Conservation (phyloP, 805 yeast species). For the Wickerhamiella alocasiicola region DNA sequence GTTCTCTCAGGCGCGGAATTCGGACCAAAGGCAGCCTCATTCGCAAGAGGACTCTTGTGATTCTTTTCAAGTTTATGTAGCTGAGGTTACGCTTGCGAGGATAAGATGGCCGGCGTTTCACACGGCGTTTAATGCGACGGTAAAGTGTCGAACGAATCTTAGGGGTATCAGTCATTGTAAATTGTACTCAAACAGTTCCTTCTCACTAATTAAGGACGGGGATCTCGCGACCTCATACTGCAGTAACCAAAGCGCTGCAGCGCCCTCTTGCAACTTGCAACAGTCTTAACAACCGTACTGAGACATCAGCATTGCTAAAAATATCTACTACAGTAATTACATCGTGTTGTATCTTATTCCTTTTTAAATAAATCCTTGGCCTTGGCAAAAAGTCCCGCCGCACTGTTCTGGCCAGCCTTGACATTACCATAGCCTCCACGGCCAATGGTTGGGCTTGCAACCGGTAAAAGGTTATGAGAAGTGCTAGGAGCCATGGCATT, state of each 20-base stretch:
- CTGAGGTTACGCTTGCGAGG: no score
- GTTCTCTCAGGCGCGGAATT: no score
- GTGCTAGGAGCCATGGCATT: conserved; percentile 59
- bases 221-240: not conserved
- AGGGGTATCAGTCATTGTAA: not conserved
- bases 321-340: not conserved
- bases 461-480: conserved; percentile 38
- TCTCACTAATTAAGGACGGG: conserved; percentile 15
- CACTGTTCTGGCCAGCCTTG: conserved; percentile 28
- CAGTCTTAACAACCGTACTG: not conserved
- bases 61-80: no score
- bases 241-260: no score
- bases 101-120: no score
- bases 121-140: not conserved
- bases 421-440: conserved; percentile 59
- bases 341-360: not conserved
- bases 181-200: conserved; percentile 28
- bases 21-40: no score
- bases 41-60: no score
- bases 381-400: conserved; percentile 32
- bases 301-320: not conserved
- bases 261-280: not conserved
- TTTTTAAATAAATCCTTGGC: conserved; percentile 33
- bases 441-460: conserved; percentile 33
- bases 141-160: not conserved